phyloP scores from a whole-genome alignment of 768 basidiomycete species.

The Pluteus cervinus region DNA sequence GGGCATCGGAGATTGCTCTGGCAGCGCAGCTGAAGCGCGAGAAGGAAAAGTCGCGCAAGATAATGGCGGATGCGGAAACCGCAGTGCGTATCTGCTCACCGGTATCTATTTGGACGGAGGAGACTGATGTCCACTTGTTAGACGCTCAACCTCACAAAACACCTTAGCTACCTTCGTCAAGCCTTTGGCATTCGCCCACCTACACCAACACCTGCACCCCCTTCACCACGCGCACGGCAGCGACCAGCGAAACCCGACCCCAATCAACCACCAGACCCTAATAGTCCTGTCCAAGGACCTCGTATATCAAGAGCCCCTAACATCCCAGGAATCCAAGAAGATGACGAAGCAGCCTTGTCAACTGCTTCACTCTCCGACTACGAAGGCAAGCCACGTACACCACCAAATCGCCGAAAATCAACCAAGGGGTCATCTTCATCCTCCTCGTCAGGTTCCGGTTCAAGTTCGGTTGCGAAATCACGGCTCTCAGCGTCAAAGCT shows the following conservation, averaged over 20 bases:
- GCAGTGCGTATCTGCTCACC: conserved; percentile 41
- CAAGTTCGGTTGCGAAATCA: conserved; percentile 40
- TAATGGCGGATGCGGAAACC: conserved; percentile 68
- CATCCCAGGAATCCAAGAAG: conserved; percentile 62
- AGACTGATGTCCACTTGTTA: conserved; percentile 15
- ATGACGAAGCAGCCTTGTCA: conserved; percentile 52
- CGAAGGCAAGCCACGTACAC: conserved; percentile 32
- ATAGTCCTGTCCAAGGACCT: conserved; percentile 39
- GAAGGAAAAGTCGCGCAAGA: conserved; percentile 65
- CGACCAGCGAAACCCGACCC: too few species aligned
- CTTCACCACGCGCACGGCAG: conserved; percentile 44
- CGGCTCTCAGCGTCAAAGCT: conserved; percentile 42
- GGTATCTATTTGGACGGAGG: too few species aligned
- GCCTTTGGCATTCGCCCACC: conserved; percentile 31
- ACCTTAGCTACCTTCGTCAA: conserved; percentile 58
- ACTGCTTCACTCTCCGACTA: conserved; percentile 35
- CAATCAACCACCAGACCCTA: conserved; percentile 30
- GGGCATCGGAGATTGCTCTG: conserved; percentile 75
- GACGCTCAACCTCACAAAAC: conserved; percentile 59
- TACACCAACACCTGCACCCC: conserved; percentile 37
- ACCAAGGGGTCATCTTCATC: too few species aligned
- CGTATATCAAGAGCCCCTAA: conserved; percentile 63
- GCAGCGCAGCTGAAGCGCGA: conserved; percentile 74
- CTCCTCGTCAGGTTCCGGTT: too few species aligned
- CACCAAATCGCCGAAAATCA: too few species aligned